These are phyloP conservation scores for Ocimum tenuiflorum DNA, from an alignment of 257 asterid genomes.

Conservation along the genomic window DNA sequence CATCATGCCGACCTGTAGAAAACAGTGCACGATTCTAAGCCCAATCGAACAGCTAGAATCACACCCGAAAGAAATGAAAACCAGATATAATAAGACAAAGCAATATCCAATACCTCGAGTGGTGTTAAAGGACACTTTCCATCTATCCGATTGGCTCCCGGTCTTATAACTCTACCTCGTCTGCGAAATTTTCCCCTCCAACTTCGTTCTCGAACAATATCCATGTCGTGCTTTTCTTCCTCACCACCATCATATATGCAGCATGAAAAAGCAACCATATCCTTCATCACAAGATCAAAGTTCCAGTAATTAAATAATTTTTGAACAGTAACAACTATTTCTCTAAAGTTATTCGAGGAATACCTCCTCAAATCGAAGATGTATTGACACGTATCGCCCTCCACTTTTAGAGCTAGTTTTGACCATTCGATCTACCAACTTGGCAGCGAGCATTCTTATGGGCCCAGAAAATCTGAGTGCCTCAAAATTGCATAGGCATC, in stretches of 20 bases:
- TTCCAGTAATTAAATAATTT: not conserved
- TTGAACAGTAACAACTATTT: too few species aligned
- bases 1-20: conserved; percentile 89
- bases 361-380: conserved; percentile 99
- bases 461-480: conserved; percentile 92
- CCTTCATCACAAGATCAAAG: conserved; percentile 41
- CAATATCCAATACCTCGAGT: conserved; percentile 55
- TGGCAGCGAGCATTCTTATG: conserved; percentile 91
- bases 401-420: conserved; percentile 62
- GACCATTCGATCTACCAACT: conserved; percentile 94
- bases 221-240: conserved; percentile 91
- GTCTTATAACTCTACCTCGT: conserved; percentile 86
- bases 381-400: conserved; percentile 79
- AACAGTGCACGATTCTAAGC: too few species aligned
- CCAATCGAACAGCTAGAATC: too few species aligned
- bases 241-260: conserved; percentile 95
- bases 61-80: not conserved
- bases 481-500: conserved; percentile 95
- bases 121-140: conserved; percentile 98
- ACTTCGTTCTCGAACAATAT: conserved; percentile 93
- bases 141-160: conserved; percentile 88
- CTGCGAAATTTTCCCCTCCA: conserved; percentile 96
- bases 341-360: too few species aligned
- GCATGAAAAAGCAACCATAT: conserved; percentile 99
- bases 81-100: too few species aligned